Base-by-base conservation (phyloP, 2,329 filamentous ascomycete genomes). In the Tothia fuscella region DNA sequence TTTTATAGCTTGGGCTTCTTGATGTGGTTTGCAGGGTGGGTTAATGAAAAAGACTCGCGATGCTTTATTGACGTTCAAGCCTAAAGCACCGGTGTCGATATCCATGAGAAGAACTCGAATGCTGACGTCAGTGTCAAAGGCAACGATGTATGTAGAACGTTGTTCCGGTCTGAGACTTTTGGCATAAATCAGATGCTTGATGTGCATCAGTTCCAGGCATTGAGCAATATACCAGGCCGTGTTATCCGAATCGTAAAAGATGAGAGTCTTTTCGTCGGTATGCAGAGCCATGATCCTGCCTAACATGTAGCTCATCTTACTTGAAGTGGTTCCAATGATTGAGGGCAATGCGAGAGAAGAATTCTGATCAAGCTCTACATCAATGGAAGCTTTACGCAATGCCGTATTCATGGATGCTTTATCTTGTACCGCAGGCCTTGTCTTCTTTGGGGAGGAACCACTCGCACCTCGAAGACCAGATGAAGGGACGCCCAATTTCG, bases 211-310 rank as follows among this genome's bases (percentile, higher is more conserved):
- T 49, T 95, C 88, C 0, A 96, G 70, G 22, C 81, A 77, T 54
- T 87, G 79, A 0, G 85, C 82, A 29, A 95, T 73, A 61, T 93
- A 94, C 58, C 76, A 93, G 1, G 86, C 88, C 2, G 82, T 72
- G 50, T 93, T 89, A 46, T 91, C 82, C 24, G 82, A 81, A 46
- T 93, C 86, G 56, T 94, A 95, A 58, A 96, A 96, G 7, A 95
- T 73, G 40, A 95, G 76, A 3, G 93, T 91, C 59, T 95, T 93
- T 53, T 94, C 87, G 0, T 71, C 62, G 1, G 68, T 59, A 41
- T 91, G 76, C 47, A 88, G 68, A 40, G 72, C 66, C 4, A 78
- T 59, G 10, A 95, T 77, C 24, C 75, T 70, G 41, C 87, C 80
- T 14, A 94, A 64, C 5, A 95, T 66, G 53, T 95, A 94, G 3